These are phyloP conservation scores for Lachnellula hyalina DNA, from an alignment of 2,329 filamentous ascomycete genomes.

Conservation along the genomic window DNA sequence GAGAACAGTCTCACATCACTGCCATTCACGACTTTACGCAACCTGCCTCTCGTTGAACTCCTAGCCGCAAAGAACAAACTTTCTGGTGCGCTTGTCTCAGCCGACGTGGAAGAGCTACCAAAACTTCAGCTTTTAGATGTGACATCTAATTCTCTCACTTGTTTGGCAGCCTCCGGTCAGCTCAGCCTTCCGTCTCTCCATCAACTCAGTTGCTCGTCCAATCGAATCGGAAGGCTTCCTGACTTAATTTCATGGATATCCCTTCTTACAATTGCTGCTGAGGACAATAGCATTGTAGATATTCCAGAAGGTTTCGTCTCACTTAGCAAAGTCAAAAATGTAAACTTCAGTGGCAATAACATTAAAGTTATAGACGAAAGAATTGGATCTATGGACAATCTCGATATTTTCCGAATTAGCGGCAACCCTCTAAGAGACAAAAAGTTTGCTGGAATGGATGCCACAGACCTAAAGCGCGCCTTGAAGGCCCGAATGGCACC, in stretches of 20 bases:
- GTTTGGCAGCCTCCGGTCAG: conserved; percentile 19
- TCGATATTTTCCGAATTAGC: conserved; percentile 70
- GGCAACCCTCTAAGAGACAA: conserved; percentile 90
- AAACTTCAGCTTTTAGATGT: conserved; percentile 72
- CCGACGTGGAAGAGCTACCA: conserved; percentile 51
- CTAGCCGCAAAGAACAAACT: conserved; percentile 74
- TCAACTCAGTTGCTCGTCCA: conserved; percentile 71
- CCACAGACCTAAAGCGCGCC: conserved; percentile 73
- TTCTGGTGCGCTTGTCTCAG: conserved; percentile 63
- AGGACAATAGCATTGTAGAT: conserved; percentile 72
- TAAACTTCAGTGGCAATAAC: conserved; percentile 82
- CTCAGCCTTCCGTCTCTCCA: conserved; percentile 61
- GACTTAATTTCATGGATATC: conserved; percentile 68
- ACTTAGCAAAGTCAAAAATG: conserved; percentile 64
- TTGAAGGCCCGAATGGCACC: conserved; percentile 63
- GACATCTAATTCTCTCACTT: conserved; percentile 65
- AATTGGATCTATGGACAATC: conserved; percentile 71
- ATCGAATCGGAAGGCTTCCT: conserved; percentile 69
- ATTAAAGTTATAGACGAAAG: conserved; percentile 70
- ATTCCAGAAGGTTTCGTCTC: conserved; percentile 72
- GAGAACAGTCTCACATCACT: conserved; percentile 71
- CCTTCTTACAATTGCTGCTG: conserved; percentile 67
- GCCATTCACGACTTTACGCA: conserved; percentile 63
- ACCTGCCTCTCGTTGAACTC: conserved; percentile 68
- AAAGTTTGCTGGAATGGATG: conserved; percentile 75